Percentiles rank a stretch among this genome's conserved stretches.
Evolutionary conservation across 2,329 filamentous ascomycete species (phyloP).

Genomic region (Aphanocladium album): DNA sequence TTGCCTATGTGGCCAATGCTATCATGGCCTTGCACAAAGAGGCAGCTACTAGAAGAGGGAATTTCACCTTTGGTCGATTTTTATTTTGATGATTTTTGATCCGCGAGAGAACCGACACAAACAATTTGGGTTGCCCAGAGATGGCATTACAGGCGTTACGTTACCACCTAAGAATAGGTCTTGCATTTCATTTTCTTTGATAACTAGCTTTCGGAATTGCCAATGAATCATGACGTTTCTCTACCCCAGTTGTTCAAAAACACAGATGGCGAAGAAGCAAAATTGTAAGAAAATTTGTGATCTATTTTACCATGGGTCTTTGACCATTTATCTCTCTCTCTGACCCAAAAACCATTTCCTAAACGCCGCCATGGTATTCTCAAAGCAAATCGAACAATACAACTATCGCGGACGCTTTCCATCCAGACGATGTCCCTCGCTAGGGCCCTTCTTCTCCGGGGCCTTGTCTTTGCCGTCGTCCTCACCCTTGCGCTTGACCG

Average conservation of each 20-base stretch:
- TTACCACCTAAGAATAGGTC: background rate
- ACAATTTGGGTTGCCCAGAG: background rate
- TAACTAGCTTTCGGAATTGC: background rate
- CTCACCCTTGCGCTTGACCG: slow-evolving; percentile 65
- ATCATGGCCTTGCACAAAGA: background rate
- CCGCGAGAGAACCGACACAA: background rate
- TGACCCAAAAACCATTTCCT: background rate
- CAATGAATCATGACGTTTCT: background rate
- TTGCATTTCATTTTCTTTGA: background rate
- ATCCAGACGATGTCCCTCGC: slow-evolving; percentile 41
- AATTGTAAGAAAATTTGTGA: background rate
- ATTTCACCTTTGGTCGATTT: background rate
- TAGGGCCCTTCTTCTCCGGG: slow-evolving; percentile 41
- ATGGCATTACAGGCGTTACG: background rate
- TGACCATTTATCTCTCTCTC: background rate
- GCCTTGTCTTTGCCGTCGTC: slow-evolving; percentile 42
- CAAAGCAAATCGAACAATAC: background rate
- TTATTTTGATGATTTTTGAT: background rate
- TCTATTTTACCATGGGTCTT: background rate
- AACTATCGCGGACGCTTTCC: slow-evolving; percentile 31
- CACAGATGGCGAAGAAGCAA: background rate
- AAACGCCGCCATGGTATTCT: slow-evolving; percentile 3
- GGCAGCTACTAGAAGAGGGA: background rate
- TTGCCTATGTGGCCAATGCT: background rate
- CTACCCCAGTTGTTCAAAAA: no score